Evolutionary conservation across 2,329 filamentous ascomycete species (phyloP).

Genomic region (Xylaria sp.): DNA sequence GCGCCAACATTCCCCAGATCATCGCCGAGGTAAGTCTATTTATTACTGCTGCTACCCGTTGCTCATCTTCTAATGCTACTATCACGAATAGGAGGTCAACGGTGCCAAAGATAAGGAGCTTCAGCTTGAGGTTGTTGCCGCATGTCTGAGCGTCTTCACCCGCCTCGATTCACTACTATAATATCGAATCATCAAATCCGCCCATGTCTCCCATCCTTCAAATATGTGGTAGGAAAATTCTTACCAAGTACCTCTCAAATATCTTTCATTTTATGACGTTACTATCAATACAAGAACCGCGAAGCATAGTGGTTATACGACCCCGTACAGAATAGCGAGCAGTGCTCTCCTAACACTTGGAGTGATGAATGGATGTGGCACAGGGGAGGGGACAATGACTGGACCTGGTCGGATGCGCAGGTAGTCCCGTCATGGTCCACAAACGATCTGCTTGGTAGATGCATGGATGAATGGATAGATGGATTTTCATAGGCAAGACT

Average conservation of each 20-base stretch:
- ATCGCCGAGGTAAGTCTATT: conserved; percentile 72
- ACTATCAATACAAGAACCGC: conserved; percentile 5
- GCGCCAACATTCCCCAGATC: conserved; percentile 89
- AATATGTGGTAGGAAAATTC: conserved; percentile 14
- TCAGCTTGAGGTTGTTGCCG: conserved; percentile 95
- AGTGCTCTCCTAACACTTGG: conserved; percentile 24
- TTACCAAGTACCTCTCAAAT: conserved; percentile 19
- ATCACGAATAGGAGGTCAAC: conserved; percentile 74
- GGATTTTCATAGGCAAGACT: conserved; percentile 28
- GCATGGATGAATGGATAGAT: conserved; percentile 35
- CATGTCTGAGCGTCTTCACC: conserved; percentile 97
- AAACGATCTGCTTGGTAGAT: conserved; percentile 30
- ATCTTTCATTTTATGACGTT: conserved; percentile 25
- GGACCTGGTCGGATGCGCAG: conserved; percentile 6
- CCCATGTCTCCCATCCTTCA: conserved; percentile 21
- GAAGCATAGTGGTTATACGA: conserved; percentile 5
- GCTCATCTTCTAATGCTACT: conserved; percentile 25
- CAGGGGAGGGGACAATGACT: conserved; percentile 16
- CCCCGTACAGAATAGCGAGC: conserved; percentile 9
- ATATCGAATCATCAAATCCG: conserved; percentile 15
- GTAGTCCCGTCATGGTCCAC: conserved; percentile 12
- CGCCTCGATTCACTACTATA: conserved; percentile 95
- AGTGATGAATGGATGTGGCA: conserved; percentile 22
- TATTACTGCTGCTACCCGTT: background rate
- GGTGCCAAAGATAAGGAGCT: conserved; percentile 92